A percentile compares a stretch with the other conserved stretches of the same genome.
Conservation (phyloP, 2,329 filamentous ascomycete species). For the Hymenoscyphus fraxineus region DNA sequence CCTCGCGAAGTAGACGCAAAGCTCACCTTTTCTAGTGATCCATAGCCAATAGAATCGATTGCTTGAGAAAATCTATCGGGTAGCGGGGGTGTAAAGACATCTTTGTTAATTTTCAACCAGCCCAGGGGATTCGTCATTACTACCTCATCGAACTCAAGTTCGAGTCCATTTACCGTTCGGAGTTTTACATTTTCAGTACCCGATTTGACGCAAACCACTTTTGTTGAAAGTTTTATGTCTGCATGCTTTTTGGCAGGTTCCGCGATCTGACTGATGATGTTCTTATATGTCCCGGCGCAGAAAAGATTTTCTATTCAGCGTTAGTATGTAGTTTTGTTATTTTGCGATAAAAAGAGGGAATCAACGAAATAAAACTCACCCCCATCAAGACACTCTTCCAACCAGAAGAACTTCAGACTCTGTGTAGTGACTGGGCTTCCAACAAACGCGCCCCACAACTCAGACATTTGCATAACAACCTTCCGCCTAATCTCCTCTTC, state of each 20-base stretch:
- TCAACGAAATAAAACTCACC: conserved; percentile 25
- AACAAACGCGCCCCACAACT: conserved; percentile 50
- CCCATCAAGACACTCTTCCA: conserved; percentile 55
- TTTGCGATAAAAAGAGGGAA: not conserved
- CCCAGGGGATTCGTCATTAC: conserved; percentile 51
- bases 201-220: conserved; percentile 22
- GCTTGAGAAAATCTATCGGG: conserved; percentile 42
- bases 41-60: conserved; percentile 44
- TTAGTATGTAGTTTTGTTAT: not conserved
- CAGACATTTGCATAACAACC: conserved; percentile 39
- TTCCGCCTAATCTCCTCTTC: conserved; percentile 35
- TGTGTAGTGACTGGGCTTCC: conserved; percentile 47
- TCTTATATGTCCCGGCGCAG: conserved; percentile 33
- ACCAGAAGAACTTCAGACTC: conserved; percentile 54
- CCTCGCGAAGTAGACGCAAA: not conserved
- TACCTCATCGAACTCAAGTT: conserved; percentile 38
- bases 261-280: conserved; percentile 30
- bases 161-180: conserved; percentile 17
- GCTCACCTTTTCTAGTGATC: conserved; percentile 49
- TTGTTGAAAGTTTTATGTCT: conserved; percentile 26
- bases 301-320: conserved; percentile 31
- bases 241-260: conserved; percentile 26
- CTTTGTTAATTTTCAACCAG: conserved; percentile 42
- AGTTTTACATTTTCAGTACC: conserved; percentile 16
- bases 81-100: conserved; percentile 43